Evolutionary conservation across 2,329 filamentous ascomycete species (phyloP).

Genomic region (Verticillium longisporum): DNA sequence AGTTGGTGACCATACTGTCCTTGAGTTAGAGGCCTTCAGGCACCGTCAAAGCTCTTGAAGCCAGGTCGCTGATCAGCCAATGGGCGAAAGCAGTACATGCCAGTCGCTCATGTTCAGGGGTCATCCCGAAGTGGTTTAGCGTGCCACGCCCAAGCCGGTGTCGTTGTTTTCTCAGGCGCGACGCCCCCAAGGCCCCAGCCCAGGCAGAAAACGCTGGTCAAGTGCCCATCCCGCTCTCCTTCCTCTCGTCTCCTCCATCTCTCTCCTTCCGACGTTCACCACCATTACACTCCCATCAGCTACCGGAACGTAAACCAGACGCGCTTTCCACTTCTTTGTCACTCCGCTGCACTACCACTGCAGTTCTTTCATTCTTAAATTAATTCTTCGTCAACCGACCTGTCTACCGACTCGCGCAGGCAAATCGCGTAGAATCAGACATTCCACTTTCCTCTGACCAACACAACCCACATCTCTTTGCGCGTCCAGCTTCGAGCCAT

Average conservation of each 20-base stretch:
- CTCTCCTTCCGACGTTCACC: background rate
- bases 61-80: background rate
- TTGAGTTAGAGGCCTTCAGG: background rate
- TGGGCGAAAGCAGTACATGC: background rate
- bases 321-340: background rate
- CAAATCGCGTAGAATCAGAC: constrained; percentile 2
- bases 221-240: background rate
- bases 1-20: background rate
- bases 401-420: constrained; percentile 2
- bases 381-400: constrained; percentile 4
- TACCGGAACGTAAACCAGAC: background rate
- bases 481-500: constrained; percentile 3
- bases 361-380: background rate
- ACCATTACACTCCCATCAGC: background rate
- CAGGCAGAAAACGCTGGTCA: constrained; percentile 2
- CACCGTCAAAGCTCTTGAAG: background rate
- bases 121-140: background rate
- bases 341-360: background rate
- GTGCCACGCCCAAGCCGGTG: background rate
- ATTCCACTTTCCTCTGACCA: constrained; percentile 3
- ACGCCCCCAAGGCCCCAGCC: background rate
- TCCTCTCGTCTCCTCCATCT: background rate
- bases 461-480: background rate
- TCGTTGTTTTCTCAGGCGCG: background rate
- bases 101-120: background rate